Conservation (phyloP, 2,329 filamentous ascomycete genomes). For the Colletotrichum incanum region DNA sequence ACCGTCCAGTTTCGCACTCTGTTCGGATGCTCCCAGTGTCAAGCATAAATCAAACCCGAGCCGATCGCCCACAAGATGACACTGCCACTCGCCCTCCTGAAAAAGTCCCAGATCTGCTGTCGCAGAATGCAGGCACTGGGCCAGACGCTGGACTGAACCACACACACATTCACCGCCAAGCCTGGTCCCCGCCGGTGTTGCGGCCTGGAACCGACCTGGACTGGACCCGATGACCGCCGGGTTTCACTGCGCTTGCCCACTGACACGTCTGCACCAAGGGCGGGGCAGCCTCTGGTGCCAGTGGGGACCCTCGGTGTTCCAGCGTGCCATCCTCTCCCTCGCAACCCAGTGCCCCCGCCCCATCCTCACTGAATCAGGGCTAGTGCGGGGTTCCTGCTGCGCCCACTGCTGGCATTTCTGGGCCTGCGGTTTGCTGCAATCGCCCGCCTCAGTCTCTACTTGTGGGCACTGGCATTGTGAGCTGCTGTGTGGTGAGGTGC, state of each 20-base stretch:
- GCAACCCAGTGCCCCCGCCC: not conserved
- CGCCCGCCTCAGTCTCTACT: slow-evolving; percentile 14
- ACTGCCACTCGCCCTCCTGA: slow-evolving; percentile 22
- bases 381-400: slow-evolving; percentile 43
- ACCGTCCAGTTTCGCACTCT: slow-evolving; percentile 27
- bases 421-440: slow-evolving; percentile 15
- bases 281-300: slow-evolving; percentile 25
- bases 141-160: slow-evolving; percentile 16
- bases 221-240: slow-evolving; percentile 20
- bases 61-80: slow-evolving; percentile 19
- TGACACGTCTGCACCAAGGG: slow-evolving; percentile 35
- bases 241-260: slow-evolving; percentile 35
- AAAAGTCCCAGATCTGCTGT: slow-evolving; percentile 18
- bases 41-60: slow-evolving; percentile 41
- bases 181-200: slow-evolving; percentile 19
- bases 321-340: not conserved
- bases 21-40: slow-evolving; percentile 38
- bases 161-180: slow-evolving; percentile 38
- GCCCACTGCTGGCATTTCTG: slow-evolving; percentile 38
- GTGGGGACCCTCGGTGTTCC: slow-evolving; percentile 16
- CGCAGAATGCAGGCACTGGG: slow-evolving; percentile 30
- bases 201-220: slow-evolving; percentile 31
- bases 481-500: slow-evolving; percentile 25
- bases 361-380: slow-evolving; percentile 40
- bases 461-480: slow-evolving; percentile 7